Base-by-base conservation (phyloP, 164 flowering plant genomes). In the Magnolia changhungtana region DNA sequence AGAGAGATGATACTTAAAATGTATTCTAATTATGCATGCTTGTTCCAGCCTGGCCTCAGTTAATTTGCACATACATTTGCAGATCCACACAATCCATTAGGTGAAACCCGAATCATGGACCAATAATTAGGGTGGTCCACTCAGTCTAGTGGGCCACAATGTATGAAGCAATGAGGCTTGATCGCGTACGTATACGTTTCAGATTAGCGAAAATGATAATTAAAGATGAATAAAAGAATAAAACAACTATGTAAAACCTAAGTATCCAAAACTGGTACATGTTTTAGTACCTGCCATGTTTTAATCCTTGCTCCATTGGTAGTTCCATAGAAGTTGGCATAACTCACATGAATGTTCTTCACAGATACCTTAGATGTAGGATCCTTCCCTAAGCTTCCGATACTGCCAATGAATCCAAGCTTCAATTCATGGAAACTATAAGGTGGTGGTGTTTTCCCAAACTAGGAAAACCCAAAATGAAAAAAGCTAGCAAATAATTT, bases 381-480 rank as follows among this genome's bases (percentile, higher is more conserved):
- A 50, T 71, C 58, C 21, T 71, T 4, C 3, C 73, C 73, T 20
- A 71, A 51, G 29, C 73, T 71, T 71, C 73, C 73, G 9, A 71
- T 50, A n/a, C 73, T 71, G 49, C 23, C 16, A 16, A 55, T 55
- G 13, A 55, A 0, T 55, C 61, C 61, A 55, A 9, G 13, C 61
- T 55, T 55, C 11, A 55, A 16, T 3, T 55, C 45, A 37, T 55
- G 61, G 61, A 16, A 55, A 14, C 61, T 55, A 55, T 55, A 55
- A 37, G 7, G 45, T 55, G 16, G 16, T 55, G 61, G 3, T 11
- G 13, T 16, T 55, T 37, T 37, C 45, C 61, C 18, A 55, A 55
- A 55, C 61, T 55, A 11, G 61, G 61, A 55, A 55, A 55, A 55
- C 13, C 18, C 18, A 16, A 55, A 55, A 11, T 14, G 4, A 11